These are phyloP conservation scores for Physcomitrium patens DNA, from an alignment of 225 moss, liverwort and hornwort genomes.

Conservation along the genomic window DNA sequence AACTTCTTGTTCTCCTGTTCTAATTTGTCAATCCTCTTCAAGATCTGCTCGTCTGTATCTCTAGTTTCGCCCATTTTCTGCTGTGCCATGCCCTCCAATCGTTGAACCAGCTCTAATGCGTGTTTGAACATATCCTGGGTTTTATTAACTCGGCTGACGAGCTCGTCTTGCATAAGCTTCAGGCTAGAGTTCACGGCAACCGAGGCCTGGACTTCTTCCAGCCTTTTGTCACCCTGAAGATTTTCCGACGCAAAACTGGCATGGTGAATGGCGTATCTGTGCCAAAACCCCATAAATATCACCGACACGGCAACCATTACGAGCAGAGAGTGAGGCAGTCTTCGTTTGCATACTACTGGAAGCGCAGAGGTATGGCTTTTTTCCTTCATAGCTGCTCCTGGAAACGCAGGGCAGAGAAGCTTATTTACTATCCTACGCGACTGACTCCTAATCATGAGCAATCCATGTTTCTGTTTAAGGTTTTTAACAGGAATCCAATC, in stretches of 20 bases:
- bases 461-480: no score
- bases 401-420: neutral
- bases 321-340: constrained; percentile 2
- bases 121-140: neutral
- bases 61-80: neutral
- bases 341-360: neutral
- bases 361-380: neutral
- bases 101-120: neutral
- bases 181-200: neutral
- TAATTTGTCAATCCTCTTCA: neutral
- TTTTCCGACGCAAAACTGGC: neutral
- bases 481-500: no score
- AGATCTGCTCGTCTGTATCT: neutral
- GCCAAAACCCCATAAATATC: constrained; percentile 2
- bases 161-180: constrained; percentile 1
- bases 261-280: neutral
- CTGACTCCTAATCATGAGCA: no score
- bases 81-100: neutral
- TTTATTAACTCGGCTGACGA: neutral
- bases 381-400: neutral
- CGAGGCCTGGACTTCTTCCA: neutral
- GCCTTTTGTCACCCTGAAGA: neutral
- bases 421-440: neutral
- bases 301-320: neutral
- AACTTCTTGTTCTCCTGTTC: constrained; percentile 11